Evolutionary conservation across 2,329 filamentous ascomycete species (phyloP).

Genomic region (Curvularia lunata): DNA sequence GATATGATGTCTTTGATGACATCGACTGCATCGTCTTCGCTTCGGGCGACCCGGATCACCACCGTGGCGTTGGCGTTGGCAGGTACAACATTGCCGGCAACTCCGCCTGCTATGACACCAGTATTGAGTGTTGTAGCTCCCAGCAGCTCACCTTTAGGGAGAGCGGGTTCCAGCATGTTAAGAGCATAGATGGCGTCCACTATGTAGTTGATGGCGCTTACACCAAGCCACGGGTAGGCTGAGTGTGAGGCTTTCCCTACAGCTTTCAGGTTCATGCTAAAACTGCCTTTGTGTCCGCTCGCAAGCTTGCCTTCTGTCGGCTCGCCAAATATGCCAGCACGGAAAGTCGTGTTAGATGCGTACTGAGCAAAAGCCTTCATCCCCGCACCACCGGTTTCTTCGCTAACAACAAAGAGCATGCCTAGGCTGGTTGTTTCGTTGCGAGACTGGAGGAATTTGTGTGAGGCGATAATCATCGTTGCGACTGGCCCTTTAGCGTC

Average conservation of each 20-base stretch:
- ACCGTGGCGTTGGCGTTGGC: conserved; percentile 72
- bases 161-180: conserved; percentile 51
- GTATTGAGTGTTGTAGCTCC: conserved; percentile 78
- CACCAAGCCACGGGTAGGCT: conserved; percentile 87
- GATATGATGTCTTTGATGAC: conserved; percentile 27
- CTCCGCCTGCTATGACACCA: conserved; percentile 77
- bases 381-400: conserved; percentile 79
- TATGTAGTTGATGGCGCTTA: conserved; percentile 80
- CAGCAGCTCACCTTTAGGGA: conserved; percentile 52
- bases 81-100: conserved; percentile 85
- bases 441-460: conserved; percentile 56
- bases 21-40: conserved; percentile 26
- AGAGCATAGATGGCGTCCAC: conserved; percentile 71
- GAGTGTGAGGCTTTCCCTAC: conserved; percentile 80
- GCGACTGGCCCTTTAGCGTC: conserved; percentile 65
- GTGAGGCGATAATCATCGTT: conserved; percentile 72
- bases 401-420: conserved; percentile 73
- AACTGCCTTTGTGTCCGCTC: conserved; percentile 85
- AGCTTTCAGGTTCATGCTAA: conserved; percentile 69
- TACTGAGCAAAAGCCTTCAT: conserved; percentile 63
- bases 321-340: conserved; percentile 86
- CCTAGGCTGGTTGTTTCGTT: conserved; percentile 46
- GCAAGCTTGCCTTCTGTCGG: conserved; percentile 87
- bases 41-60: conserved; percentile 55
- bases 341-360: conserved; percentile 54